Base-by-base conservation (phyloP, 306 rosid species). In the Benincasa hispida region DNA sequence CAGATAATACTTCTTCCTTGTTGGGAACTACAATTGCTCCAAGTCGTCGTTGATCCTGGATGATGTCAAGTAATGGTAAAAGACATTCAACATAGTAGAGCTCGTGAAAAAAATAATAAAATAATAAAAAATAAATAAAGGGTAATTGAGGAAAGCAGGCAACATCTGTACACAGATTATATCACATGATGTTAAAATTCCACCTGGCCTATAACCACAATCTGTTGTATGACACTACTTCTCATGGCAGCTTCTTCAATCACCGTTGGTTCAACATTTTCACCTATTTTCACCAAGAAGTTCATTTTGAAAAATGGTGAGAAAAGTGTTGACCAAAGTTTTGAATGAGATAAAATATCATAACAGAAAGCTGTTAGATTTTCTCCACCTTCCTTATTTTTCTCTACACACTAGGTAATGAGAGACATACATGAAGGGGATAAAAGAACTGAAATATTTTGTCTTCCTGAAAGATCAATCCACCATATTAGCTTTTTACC, bases 191-290 rank as follows among this genome's bases (percentile, higher is more conserved):
- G 25, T 62, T 14, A 4, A 4, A 76, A 72, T 65, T 8, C 59
- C 80, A 93, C 98, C 97, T 93, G 98, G 82, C 98, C 98, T 63
- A 93, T 78, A 74, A 93, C 91, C 76, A 93, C 85, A 80, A 93
- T 88, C 77, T 93, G 97, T 74, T 91, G 97, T 77, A 93, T 89
- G 81, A 88, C 85, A 78, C 74, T 85, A 81, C 98, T 93, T 80
- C 88, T 87, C 87, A 90, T 75, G 62, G 96, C 94, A 85, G 98
- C 96, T 86, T 89, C 98, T 86, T 93, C 98, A 76, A 93, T 88
- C 75, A 84, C 94, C 34, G 42, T 86, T 0, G 98, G 98, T 81
- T 93, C 98, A 72, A 91, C 93, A 80, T 93, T 93, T 87, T 93
- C 98, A 55, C 98, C 98, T 93, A 62, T 81, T 74, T 77, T 70